Conservation (phyloP, 345 rosid genomes). For the Aegle marmelos region DNA sequence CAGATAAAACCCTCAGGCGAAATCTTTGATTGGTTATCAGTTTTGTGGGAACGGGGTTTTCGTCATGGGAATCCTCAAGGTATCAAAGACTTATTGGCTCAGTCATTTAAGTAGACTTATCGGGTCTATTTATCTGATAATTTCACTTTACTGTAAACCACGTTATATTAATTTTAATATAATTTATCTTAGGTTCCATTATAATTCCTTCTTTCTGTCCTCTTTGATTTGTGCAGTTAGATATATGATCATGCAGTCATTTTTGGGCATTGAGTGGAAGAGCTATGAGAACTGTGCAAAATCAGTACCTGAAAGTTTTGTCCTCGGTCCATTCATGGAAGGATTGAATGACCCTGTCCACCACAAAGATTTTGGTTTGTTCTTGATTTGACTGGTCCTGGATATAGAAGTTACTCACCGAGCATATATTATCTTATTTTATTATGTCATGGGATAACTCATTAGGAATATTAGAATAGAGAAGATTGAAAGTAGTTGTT, state of each 20-base stretch:
- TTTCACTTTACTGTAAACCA: not conserved
- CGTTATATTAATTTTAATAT: not conserved
- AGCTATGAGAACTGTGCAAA: slow-evolving; percentile 51
- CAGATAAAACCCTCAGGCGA: slow-evolving; percentile 34
- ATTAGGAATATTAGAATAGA: not conserved
- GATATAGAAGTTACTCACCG: not conserved
- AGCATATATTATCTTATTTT: slow-evolving; percentile 5
- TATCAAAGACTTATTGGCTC: slow-evolving; percentile 25
- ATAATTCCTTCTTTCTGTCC: not conserved
- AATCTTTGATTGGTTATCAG: slow-evolving; percentile 70
- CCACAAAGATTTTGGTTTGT: slow-evolving; percentile 90
- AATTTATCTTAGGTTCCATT: not conserved
- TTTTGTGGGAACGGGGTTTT: slow-evolving; percentile 86
- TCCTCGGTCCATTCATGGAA: slow-evolving; percentile 80
- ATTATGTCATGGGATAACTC: not conserved
- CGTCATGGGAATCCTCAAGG: slow-evolving; percentile 91
- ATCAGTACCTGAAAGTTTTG: slow-evolving; percentile 65
- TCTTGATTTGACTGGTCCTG: slow-evolving; percentile 16
- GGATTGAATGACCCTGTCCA: slow-evolving; percentile 83
- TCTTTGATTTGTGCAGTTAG: slow-evolving; percentile 62
- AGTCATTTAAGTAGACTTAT: slow-evolving; percentile 11
- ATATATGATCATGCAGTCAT: slow-evolving; percentile 91
- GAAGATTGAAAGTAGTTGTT: not conserved
- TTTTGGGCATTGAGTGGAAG: slow-evolving; percentile 72
- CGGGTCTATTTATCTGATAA: not conserved